A percentile compares a stretch with the other conserved stretches of the same genome.
phyloP scores from a whole-genome alignment of 2,329 filamentous ascomycete genomes.

The Fusarium sp. region DNA sequence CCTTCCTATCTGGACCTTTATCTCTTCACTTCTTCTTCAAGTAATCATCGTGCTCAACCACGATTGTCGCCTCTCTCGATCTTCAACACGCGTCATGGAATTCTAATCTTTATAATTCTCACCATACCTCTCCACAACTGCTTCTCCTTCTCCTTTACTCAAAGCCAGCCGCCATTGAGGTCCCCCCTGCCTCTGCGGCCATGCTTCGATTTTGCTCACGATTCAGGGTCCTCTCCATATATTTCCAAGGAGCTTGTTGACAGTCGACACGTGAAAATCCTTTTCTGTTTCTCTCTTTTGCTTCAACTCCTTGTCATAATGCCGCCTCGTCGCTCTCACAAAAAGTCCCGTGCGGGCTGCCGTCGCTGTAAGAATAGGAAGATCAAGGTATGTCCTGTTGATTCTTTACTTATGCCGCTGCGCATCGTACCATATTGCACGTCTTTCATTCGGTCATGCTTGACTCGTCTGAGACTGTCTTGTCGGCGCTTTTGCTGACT shows the following conservation, averaged over 20 bases:
- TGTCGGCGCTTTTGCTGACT: conserved; percentile 27
- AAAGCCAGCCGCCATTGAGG: conserved; percentile 25
- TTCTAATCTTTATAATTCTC: conserved; percentile 28
- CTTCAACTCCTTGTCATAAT: conserved; percentile 52
- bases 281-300: neutral
- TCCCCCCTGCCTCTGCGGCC: conserved; percentile 45
- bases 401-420: conserved; percentile 14
- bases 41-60: conserved; percentile 44
- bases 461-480: neutral
- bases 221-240: conserved; percentile 43
- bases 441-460: conserved; percentile 1
- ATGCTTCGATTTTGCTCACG: conserved; percentile 46
- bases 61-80: conserved; percentile 33
- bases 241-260: conserved; percentile 38
- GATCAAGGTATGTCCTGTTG: conserved; percentile 67
- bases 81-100: conserved; percentile 38
- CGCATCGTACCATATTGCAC: conserved; percentile 14
- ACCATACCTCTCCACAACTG: conserved; percentile 31
- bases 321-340: conserved; percentile 75
- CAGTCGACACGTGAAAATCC: conserved; percentile 34
- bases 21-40: neutral
- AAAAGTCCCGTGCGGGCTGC: conserved; percentile 76
- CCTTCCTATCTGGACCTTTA: conserved; percentile 11
- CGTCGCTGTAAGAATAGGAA: conserved; percentile 74
- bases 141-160: conserved; percentile 27